Percentiles rank a stretch among this genome's conserved stretches.
Evolutionary conservation across 139 green algal species (phyloP).

Genomic region (Coelastrella sp.): DNA sequence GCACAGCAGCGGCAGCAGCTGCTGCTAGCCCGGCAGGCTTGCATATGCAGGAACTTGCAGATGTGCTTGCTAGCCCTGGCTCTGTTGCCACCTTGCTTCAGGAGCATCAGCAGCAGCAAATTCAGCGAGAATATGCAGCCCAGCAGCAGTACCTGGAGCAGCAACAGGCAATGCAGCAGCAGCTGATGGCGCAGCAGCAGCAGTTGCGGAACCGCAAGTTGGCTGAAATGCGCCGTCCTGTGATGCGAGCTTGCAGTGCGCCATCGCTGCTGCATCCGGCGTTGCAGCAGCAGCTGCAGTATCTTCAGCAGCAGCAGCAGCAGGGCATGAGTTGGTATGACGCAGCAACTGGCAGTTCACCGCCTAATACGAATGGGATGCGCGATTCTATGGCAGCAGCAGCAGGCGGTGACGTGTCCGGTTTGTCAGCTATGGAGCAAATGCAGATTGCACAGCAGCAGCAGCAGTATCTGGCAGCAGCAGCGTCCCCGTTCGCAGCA

Average conservation of each 20-base stretch:
- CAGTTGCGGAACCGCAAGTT: neutral
- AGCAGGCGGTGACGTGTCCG: neutral
- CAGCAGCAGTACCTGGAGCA: constrained; percentile 3
- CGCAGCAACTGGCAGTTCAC: neutral
- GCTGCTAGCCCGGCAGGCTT: constrained; percentile 22
- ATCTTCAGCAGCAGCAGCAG: constrained; percentile 30
- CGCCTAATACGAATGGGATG: neutral
- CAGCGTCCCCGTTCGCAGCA: neutral
- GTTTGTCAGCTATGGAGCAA: neutral
- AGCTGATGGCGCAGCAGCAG: constrained; percentile 18
- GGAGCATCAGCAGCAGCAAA: constrained; percentile 32
- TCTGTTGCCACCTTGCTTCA: constrained; percentile 10
- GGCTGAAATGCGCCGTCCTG: neutral
- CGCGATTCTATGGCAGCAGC: neutral
- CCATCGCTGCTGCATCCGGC: constrained; percentile 45
- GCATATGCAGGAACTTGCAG: constrained; percentile 42
- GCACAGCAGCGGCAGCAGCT: constrained; percentile 14
- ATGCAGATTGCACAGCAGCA: constrained; percentile 22
- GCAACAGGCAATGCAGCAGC: neutral
- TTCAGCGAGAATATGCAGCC: neutral
- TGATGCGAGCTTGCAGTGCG: constrained; percentile 28
- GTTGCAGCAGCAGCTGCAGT: constrained; percentile 28
- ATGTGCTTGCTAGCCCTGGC: constrained; percentile 4
- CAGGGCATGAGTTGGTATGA: neutral
- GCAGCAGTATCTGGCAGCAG: neutral